A percentile compares a stretch with the other conserved stretches of the same genome.
Evolutionary conservation across 352 stramenopile genomes (phyloP).

Genomic region (Phytophthora cactorum): DNA sequence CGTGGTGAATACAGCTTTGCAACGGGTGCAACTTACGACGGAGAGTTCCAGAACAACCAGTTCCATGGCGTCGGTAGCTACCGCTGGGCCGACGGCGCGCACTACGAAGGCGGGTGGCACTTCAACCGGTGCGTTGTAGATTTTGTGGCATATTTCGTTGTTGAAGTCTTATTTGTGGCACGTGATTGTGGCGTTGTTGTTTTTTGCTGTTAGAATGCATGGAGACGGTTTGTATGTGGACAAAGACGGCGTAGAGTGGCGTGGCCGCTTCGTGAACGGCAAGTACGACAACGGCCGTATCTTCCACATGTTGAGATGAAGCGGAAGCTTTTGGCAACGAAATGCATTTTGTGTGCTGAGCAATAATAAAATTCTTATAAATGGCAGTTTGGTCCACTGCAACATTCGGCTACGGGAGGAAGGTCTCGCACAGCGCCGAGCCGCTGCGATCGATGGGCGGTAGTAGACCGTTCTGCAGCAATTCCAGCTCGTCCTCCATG

Average conservation of each 20-base stretch:
- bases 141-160: constrained; percentile 13
- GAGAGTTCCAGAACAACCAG: constrained; percentile 66
- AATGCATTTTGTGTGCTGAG: neutral
- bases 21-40: constrained; percentile 76
- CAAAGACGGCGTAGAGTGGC: constrained; percentile 78
- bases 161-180: constrained; percentile 23
- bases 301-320: constrained; percentile 76
- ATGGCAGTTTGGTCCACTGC: constrained; percentile 16
- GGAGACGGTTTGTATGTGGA: constrained; percentile 72
- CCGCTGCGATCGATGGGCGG: constrained; percentile 62
- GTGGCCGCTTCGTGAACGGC: constrained; percentile 76
- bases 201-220: constrained; percentile 71
- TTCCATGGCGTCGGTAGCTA: constrained; percentile 76
- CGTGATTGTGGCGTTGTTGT: constrained; percentile 1
- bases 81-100: constrained; percentile 68
- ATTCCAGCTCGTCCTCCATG: constrained; percentile 63
- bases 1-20: constrained; percentile 69
- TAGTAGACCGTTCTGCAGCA: constrained; percentile 71
- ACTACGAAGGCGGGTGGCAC: constrained; percentile 66
- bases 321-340: neutral
- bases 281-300: constrained; percentile 87
- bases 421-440: constrained; percentile 58
- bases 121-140: constrained; percentile 42
- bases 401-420: constrained; percentile 36
- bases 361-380: constrained; percentile 35